A percentile compares a stretch with the other conserved stretches of the same genome.
These are phyloP conservation scores for Saccharomycopsis sp. DNA, from an alignment of 805 yeast species.

Conservation along the genomic window DNA sequence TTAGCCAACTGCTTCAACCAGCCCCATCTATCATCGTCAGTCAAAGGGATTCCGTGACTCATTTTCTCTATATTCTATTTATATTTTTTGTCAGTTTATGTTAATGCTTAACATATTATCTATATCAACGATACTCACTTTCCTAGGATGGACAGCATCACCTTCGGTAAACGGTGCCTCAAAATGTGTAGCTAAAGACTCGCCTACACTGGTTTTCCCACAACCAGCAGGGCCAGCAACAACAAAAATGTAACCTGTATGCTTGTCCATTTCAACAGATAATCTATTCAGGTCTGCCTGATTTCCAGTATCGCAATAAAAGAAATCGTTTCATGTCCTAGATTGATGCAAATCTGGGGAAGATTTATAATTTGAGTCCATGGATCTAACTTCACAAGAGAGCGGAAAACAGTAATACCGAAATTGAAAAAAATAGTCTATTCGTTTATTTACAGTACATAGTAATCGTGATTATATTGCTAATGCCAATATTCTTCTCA, in stretches of 20 bases:
- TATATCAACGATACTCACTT: constrained; percentile 23
- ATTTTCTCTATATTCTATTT: constrained; percentile 68
- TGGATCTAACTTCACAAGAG: background rate
- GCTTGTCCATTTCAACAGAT: background rate
- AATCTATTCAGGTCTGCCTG: too few species aligned
- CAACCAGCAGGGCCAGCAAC: constrained; percentile 97
- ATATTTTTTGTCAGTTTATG: background rate
- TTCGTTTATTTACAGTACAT: background rate
- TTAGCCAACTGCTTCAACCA: constrained; percentile 62
- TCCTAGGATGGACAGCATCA: constrained; percentile 66
- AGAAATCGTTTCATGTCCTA: too few species aligned
- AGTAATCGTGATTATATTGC: too few species aligned
- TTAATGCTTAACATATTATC: background rate
- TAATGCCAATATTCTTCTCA: constrained; percentile 1
- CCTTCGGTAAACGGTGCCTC: constrained; percentile 72
- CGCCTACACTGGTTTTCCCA: constrained; percentile 82
- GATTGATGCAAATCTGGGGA: too few species aligned
- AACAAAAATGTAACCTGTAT: constrained; percentile 29
- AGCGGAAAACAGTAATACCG: background rate
- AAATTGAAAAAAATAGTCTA: background rate
- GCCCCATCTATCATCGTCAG: constrained; percentile 88
- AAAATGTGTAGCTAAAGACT: constrained; percentile 38
- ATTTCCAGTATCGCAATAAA: too few species aligned
- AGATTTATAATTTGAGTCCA: too few species aligned
- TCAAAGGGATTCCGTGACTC: constrained; percentile 72